Conservation (phyloP, 106 monocot species). For the Acorus gramineus region DNA sequence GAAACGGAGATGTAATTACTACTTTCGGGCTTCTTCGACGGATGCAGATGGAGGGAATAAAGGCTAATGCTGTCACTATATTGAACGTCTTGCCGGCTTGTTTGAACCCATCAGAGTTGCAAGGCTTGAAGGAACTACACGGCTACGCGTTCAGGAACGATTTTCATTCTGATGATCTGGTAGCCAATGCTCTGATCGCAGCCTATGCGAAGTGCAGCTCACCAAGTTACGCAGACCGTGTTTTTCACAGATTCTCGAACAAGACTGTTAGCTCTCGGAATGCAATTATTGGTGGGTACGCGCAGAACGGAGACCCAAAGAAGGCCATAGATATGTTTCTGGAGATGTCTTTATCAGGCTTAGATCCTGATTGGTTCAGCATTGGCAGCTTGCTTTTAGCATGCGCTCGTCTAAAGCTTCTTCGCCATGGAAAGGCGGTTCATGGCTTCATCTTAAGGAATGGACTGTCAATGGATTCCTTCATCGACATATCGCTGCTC, state of each 20-base stretch:
- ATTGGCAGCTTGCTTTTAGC: slow-evolving; percentile 62
- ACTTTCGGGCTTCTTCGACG: slow-evolving; percentile 26
- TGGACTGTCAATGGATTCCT: slow-evolving; percentile 46
- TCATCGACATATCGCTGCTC: slow-evolving; percentile 47
- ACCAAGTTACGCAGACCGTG: slow-evolving; percentile 20
- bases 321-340: slow-evolving; percentile 40
- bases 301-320: slow-evolving; percentile 54
- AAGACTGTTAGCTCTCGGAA: slow-evolving; percentile 56
- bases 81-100: slow-evolving; percentile 51
- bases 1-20: slow-evolving; percentile 30
- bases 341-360: slow-evolving; percentile 24
- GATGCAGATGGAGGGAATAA: slow-evolving; percentile 24
- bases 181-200: slow-evolving; percentile 44
- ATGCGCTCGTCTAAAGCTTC: slow-evolving; percentile 26
- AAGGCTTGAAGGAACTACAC: slow-evolving; percentile 47
- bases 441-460: slow-evolving; percentile 51
- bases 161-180: slow-evolving; percentile 31
- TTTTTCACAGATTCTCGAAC: slow-evolving; percentile 21
- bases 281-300: slow-evolving; percentile 61
- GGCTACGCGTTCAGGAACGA: slow-evolving; percentile 37
- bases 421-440: slow-evolving; percentile 26
- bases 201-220: slow-evolving; percentile 64
- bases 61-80: slow-evolving; percentile 41
- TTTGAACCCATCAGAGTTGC: slow-evolving; percentile 15
- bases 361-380: slow-evolving; percentile 50